A percentile compares a stretch with the other conserved stretches of the same genome.
Evolutionary conservation across 345 rosid genomes (phyloP).

Genomic region (Hypericum perforatum): DNA sequence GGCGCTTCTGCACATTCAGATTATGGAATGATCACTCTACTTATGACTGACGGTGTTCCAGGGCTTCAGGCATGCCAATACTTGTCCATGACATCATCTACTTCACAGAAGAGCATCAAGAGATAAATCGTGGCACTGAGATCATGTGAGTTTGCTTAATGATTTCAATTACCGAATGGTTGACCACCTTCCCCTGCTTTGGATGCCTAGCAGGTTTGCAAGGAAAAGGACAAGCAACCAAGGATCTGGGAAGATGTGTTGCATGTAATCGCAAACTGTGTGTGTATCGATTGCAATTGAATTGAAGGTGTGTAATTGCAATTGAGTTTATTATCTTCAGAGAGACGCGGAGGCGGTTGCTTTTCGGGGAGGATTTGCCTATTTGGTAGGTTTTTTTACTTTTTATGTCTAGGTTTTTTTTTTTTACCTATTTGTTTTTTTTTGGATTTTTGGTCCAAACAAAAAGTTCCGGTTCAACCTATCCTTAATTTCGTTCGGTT

Average conservation of each 20-base stretch:
- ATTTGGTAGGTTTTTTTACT: too few species aligned
- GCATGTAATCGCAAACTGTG: conserved; percentile 20
- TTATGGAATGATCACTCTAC: conserved; percentile 76
- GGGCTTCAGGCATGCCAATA: conserved; percentile 61
- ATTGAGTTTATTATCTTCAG: too few species aligned
- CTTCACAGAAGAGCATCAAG: neutral
- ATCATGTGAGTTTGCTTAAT: neutral
- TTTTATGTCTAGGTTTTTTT: too few species aligned
- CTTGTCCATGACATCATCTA: too few species aligned
- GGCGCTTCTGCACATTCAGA: conserved; percentile 88
- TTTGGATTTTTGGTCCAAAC: too few species aligned
- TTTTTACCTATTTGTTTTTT: too few species aligned
- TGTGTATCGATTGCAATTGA: too few species aligned
- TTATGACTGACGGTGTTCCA: conserved; percentile 64
- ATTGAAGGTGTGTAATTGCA: too few species aligned
- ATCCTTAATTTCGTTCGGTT: too few species aligned
- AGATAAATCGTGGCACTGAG: neutral
- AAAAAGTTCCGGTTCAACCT: too few species aligned
- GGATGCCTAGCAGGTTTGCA: conserved; percentile 44
- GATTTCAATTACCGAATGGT: neutral
- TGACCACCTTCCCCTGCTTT: conserved; percentile 5
- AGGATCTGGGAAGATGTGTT: conserved; percentile 60
- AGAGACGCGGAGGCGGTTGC: too few species aligned
- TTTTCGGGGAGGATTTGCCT: too few species aligned
- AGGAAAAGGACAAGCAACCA: conserved; percentile 49